Percentiles rank a stretch among this genome's conserved stretches.
Conservation (phyloP, 352 stramenopile genomes). For the Phytophthora lateralis region DNA sequence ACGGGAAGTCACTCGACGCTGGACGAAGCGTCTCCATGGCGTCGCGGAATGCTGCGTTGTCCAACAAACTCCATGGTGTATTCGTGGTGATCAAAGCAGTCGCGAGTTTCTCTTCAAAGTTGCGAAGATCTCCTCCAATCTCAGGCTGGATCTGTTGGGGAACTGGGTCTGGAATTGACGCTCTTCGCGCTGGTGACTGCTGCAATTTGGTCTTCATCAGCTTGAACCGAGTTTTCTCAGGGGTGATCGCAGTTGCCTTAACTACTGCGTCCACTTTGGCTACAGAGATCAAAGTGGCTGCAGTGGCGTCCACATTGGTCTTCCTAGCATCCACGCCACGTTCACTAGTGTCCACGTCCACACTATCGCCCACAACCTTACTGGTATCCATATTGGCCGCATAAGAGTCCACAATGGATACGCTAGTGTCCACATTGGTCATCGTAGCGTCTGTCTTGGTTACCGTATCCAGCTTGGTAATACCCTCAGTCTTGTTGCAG, state of each 20-base stretch:
- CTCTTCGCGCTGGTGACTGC: background rate
- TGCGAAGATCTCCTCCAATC: slow-evolving; percentile 6
- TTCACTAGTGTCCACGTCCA: background rate
- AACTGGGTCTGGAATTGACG: background rate
- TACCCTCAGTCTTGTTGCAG: background rate
- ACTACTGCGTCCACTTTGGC: background rate
- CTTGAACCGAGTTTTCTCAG: slow-evolving; percentile 9
- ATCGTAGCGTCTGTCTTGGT: background rate
- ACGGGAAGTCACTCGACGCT: slow-evolving; percentile 23
- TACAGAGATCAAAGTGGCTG: background rate
- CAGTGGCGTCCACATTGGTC: background rate
- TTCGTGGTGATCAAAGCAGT: slow-evolving; percentile 31
- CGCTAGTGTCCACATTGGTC: background rate
- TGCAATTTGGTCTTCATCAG: background rate
- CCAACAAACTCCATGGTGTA: slow-evolving; percentile 33
- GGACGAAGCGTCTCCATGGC: slow-evolving; percentile 28
- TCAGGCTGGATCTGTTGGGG: background rate
- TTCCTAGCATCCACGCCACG: background rate
- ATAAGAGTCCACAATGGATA: background rate
- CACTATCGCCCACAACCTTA: background rate
- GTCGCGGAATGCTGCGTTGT: slow-evolving; percentile 35
- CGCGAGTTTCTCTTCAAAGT: slow-evolving; percentile 41
- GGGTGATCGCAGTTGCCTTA: background rate
- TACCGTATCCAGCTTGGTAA: background rate
- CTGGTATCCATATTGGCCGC: background rate